Conservation (phyloP, 1,284 basidiomycete species). For the Boletus austroedulis region DNA sequence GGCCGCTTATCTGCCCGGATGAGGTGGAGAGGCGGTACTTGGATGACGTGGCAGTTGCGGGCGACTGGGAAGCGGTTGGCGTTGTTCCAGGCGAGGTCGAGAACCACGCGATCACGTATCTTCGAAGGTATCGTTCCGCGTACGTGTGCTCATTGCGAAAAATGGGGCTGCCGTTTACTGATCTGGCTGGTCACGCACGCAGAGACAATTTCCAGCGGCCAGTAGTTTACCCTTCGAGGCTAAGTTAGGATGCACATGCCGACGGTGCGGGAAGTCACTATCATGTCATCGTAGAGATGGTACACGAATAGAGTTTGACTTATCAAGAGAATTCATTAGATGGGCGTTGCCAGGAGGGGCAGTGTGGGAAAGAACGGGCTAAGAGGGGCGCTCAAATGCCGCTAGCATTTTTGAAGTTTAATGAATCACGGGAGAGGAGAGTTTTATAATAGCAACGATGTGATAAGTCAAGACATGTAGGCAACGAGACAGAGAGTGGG, state of each 20-base stretch:
- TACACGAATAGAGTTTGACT: conserved; percentile 29
- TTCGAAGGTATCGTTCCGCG: conserved; percentile 87
- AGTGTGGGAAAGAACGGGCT: conserved; percentile 15
- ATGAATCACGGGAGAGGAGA: conserved; percentile 25
- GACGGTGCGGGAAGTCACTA: conserved; percentile 23
- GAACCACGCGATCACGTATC: conserved; percentile 86
- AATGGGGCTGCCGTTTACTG: conserved; percentile 15
- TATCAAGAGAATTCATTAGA: conserved; percentile 19
- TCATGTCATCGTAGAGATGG: conserved; percentile 19
- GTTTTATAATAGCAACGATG: conserved; percentile 32
- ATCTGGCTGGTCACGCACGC: conserved; percentile 7
- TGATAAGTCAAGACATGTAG: conserved; percentile 22
- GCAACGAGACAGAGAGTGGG: conserved; percentile 9
- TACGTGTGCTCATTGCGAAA: conserved; percentile 40
- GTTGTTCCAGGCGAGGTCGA: conserved; percentile 84
- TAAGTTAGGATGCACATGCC: conserved; percentile 27
- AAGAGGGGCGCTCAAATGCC: conserved; percentile 28
- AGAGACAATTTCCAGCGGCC: conserved; percentile 57
- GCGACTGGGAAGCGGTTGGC: conserved; percentile 65
- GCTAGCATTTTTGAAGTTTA: conserved; percentile 9
- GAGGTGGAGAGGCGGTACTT: conserved; percentile 89
- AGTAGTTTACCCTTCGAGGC: conserved; percentile 45
- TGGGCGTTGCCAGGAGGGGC: conserved; percentile 32
- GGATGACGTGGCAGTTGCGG: conserved; percentile 67
- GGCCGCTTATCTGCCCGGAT: conserved; percentile 90